Conservation (phyloP, 2,329 filamentous ascomycete species). For the Colletotrichum melonis region DNA sequence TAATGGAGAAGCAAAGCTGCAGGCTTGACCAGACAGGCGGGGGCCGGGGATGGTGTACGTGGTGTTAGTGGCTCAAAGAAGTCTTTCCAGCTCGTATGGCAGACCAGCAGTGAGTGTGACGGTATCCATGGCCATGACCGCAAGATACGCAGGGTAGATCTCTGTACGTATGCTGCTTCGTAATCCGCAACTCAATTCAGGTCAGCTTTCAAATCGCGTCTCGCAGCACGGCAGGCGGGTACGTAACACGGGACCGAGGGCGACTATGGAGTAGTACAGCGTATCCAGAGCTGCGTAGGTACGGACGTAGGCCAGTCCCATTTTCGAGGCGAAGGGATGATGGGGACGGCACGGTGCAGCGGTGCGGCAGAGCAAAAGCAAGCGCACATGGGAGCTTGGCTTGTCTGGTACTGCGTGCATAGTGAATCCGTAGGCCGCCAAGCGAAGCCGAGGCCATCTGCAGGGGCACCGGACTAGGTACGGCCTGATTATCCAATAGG, state of each 20-base stretch:
- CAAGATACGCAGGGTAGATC: not conserved
- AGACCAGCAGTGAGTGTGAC: not conserved
- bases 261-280: not conserved
- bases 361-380: constrained; percentile 18
- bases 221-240: constrained; percentile 1
- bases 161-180: not conserved
- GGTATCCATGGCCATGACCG: not conserved
- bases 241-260: not conserved
- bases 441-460: constrained; percentile 30
- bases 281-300: not conserved
- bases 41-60: constrained; percentile 11
- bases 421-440: not conserved
- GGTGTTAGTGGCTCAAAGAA: not conserved
- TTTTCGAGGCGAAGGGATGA: not conserved
- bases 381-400: not conserved
- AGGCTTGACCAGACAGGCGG: not conserved
- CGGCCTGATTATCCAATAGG: not conserved
- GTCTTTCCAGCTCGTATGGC: not conserved
- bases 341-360: constrained; percentile 2
- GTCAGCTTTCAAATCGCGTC: not conserved
- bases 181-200: not conserved
- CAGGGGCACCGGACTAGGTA: constrained; percentile 13
- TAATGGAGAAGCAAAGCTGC: constrained; percentile 5
- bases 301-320: not conserved
- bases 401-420: too few relatives aligned